Evolutionary conservation across 2,329 filamentous ascomycete species (phyloP), one percentile per base, ranked within the genome.

Genomic region (Pestalotiopsis sp.): DNA sequence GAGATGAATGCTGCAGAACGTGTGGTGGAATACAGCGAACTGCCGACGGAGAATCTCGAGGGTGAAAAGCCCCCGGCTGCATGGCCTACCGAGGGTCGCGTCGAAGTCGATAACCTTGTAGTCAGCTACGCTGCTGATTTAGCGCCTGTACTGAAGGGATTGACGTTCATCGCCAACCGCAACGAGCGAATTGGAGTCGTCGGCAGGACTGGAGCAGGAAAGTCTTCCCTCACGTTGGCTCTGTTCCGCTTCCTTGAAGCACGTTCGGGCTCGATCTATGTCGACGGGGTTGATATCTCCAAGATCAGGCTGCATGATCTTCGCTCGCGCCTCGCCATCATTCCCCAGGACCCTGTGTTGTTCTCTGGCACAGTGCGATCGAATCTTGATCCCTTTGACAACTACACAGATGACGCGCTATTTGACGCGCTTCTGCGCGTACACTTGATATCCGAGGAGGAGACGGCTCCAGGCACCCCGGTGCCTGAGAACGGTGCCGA

Each of bases 1-100:
- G 89, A 93, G 75, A 94, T 95, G 91, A 94, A 94, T 74, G 88
- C 92, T 0, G 90, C 90, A 0, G 93, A 95, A 79, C 85, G 93
- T 38, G 88, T 95, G 31, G 83, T 93, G 4, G 93, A 95, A 77
- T 95, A 95, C 77, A 87, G 89, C 0, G 87, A 90, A 62, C 83
- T 94, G 9, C 82, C 87, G 39, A 93, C 88, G 0, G 92, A 94
- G 77, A 85, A 87, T 23, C 87, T 90, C 58, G 88, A 83, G 13
- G 92, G 91, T 13, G 77, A 80, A 23, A 82, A 85, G 25, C 87
- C 91, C 0, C 90, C 92, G 0, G 90, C 91, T 1, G 88, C 89
- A 1, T 96, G 93, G 93, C 93, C 93, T 0, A 88, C 87, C 0
- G 87, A 92, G 71, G 93, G 93, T 5, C 84, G 86, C 12, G 85